Conservation (phyloP, 2,329 filamentous ascomycete genomes). For the Rachicladosporium sp. region DNA sequence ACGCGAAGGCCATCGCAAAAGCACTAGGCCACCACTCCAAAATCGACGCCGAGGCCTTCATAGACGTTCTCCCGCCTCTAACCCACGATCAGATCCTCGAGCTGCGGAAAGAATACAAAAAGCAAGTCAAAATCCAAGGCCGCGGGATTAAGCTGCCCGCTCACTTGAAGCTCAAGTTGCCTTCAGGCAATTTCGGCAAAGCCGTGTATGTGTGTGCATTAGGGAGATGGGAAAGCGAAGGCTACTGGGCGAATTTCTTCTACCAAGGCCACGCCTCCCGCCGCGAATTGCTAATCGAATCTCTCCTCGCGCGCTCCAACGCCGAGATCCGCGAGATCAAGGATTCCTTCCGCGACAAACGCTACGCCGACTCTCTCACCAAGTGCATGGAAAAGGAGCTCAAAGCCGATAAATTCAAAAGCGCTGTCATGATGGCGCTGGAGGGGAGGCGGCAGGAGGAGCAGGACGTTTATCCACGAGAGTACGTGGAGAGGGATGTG, state of each 20-base stretch:
- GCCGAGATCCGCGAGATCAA: slow-evolving; percentile 81
- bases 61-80: slow-evolving; percentile 72
- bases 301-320: slow-evolving; percentile 80
- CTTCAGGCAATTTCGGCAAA: slow-evolving; percentile 58
- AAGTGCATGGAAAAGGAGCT: slow-evolving; percentile 87
- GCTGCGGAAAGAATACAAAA: slow-evolving; percentile 82
- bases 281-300: slow-evolving; percentile 83
- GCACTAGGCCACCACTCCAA: slow-evolving; percentile 55
- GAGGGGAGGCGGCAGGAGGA: slow-evolving; percentile 80
- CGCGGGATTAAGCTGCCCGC: slow-evolving; percentile 77
- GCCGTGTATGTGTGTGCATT: slow-evolving; percentile 81
- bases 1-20: slow-evolving; percentile 62
- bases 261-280: slow-evolving; percentile 79
- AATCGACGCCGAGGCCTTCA: slow-evolving; percentile 58
- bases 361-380: slow-evolving; percentile 68
- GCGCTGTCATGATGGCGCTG: slow-evolving; percentile 69
- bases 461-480: slow-evolving; percentile 45
- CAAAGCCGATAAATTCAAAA: slow-evolving; percentile 92
- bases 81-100: slow-evolving; percentile 80
- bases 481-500: slow-evolving; percentile 53
- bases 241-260: slow-evolving; percentile 97
- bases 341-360: slow-evolving; percentile 78
- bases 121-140: slow-evolving; percentile 68
- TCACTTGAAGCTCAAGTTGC: slow-evolving; percentile 69
- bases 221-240: slow-evolving; percentile 82